Evolutionary conservation across 805 yeast genomes (phyloP).

Genomic region (Clavispora fructus): DNA sequence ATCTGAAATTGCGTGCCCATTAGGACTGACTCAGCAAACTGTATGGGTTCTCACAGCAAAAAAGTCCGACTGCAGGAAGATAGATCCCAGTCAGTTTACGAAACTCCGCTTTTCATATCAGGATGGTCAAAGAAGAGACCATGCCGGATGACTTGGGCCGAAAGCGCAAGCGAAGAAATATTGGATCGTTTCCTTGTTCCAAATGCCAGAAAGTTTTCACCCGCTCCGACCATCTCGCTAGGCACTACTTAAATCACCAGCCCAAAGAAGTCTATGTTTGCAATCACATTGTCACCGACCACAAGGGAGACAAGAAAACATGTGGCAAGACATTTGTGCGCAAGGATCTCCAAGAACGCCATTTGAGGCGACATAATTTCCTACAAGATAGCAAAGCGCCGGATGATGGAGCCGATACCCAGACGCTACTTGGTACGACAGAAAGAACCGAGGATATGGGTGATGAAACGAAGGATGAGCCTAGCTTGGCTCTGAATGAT

Average conservation of each 20-base stretch:
- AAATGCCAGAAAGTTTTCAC: conserved; percentile 54
- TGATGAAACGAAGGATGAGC: neutral
- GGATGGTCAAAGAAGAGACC: neutral
- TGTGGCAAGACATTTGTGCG: conserved; percentile 63
- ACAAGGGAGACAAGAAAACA: conserved; percentile 31
- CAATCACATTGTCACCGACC: conserved; percentile 43
- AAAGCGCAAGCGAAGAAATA: conserved; percentile 11
- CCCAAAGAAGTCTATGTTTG: conserved; percentile 52
- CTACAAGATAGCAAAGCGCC: neutral
- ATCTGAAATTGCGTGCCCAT: too few species aligned
- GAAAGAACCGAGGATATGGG: neutral
- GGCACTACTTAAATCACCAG: conserved; percentile 60
- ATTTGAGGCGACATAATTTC: conserved; percentile 25
- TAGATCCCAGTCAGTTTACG: neutral
- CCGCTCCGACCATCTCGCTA: conserved; percentile 57
- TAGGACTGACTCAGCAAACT: too few species aligned
- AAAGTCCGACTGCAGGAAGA: too few species aligned
- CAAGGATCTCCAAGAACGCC: conserved; percentile 47
- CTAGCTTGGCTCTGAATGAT: neutral
- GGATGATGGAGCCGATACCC: neutral
- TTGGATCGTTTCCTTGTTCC: conserved; percentile 39
- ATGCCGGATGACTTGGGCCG: neutral
- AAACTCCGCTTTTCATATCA: neutral
- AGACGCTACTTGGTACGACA: neutral
- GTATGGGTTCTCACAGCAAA: too few species aligned